phyloP scores from a whole-genome alignment of 2,329 filamentous ascomycete species.

The Cytospora schulzeri region DNA sequence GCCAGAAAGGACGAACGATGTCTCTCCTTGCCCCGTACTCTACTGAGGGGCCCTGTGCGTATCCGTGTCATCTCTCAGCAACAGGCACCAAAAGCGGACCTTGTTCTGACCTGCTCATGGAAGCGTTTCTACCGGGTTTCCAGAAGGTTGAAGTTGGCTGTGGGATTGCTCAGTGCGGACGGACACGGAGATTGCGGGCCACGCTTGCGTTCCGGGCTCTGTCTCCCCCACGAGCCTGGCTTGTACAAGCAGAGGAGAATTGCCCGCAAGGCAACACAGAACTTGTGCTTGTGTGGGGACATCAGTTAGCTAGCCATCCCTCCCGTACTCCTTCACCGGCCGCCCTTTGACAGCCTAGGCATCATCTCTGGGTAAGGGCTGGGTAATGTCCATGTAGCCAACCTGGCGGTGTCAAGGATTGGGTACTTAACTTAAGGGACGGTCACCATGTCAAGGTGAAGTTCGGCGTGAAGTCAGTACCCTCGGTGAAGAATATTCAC shows the following conservation, averaged over 20 bases:
- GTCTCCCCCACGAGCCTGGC: constrained; percentile 42
- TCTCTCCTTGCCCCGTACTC: constrained; percentile 30
- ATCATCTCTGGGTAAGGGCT: neutral
- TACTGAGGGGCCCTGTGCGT: constrained; percentile 40
- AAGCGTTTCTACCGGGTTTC: constrained; percentile 41
- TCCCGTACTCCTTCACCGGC: neutral
- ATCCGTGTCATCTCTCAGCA: constrained; percentile 33
- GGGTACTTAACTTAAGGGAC: neutral
- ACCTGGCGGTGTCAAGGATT: constrained; percentile 2
- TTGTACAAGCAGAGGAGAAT: constrained; percentile 45
- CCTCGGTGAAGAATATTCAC: neutral
- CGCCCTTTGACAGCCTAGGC: neutral
- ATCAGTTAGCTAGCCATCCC: constrained; percentile 21
- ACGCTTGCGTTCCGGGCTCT: constrained; percentile 38
- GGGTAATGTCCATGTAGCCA: constrained; percentile 4
- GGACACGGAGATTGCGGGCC: constrained; percentile 41
- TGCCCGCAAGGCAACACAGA: constrained; percentile 43
- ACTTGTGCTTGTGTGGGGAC: constrained; percentile 30
- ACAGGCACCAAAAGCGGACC: constrained; percentile 27
- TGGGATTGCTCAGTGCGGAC: constrained; percentile 34
- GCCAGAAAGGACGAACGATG: constrained; percentile 23
- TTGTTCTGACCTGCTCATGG: constrained; percentile 27
- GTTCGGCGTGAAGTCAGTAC: neutral
- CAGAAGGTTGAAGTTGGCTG: constrained; percentile 40
- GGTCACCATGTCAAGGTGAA: neutral